Evolutionary conservation across 2,329 filamentous ascomycete genomes (phyloP).

Genomic region (Colletotrichum tropicicola): DNA sequence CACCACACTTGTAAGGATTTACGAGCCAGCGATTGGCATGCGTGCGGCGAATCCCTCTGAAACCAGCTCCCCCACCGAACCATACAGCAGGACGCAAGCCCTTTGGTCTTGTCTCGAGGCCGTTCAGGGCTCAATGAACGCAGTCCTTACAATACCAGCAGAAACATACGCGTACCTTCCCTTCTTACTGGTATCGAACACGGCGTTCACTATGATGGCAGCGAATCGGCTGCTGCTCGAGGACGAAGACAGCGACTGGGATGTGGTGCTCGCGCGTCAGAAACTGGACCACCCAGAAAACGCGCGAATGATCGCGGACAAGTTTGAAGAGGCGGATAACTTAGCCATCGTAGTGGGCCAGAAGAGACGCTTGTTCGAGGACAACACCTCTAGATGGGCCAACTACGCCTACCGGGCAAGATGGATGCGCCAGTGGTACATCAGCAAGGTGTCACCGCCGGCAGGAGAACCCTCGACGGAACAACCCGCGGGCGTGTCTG

Average conservation of each 20-base stretch:
- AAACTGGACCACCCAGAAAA: slow-evolving; percentile 43
- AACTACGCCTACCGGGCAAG: slow-evolving; percentile 45
- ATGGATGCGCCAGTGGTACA: slow-evolving; percentile 52
- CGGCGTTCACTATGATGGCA: slow-evolving; percentile 46
- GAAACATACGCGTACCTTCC: slow-evolving; percentile 40
- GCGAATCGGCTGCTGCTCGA: slow-evolving; percentile 45
- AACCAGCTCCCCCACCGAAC: slow-evolving; percentile 22
- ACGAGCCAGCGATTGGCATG: slow-evolving; percentile 46
- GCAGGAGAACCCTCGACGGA: background rate
- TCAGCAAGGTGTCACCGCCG: slow-evolving; percentile 27
- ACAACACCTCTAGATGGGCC: slow-evolving; percentile 40
- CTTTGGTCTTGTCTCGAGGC: slow-evolving; percentile 48
- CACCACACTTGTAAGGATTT: slow-evolving; percentile 43
- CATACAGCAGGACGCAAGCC: slow-evolving; percentile 41
- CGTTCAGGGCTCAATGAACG: slow-evolving; percentile 36
- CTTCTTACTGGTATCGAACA: slow-evolving; percentile 37
- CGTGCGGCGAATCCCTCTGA: slow-evolving; percentile 31
- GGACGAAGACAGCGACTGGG: slow-evolving; percentile 46
- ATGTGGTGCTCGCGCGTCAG: slow-evolving; percentile 40
- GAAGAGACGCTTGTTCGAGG: slow-evolving; percentile 38
- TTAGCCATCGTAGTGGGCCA: slow-evolving; percentile 34
- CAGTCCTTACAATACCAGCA: slow-evolving; percentile 37
- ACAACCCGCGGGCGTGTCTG: background rate
- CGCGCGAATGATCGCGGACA: slow-evolving; percentile 38
- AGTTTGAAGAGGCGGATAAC: slow-evolving; percentile 41